A percentile compares a stretch with the other conserved stretches of the same genome.
phyloP scores from a whole-genome alignment of 2,329 filamentous ascomycete genomes.

The Ophiostoma triangulosporum region DNA sequence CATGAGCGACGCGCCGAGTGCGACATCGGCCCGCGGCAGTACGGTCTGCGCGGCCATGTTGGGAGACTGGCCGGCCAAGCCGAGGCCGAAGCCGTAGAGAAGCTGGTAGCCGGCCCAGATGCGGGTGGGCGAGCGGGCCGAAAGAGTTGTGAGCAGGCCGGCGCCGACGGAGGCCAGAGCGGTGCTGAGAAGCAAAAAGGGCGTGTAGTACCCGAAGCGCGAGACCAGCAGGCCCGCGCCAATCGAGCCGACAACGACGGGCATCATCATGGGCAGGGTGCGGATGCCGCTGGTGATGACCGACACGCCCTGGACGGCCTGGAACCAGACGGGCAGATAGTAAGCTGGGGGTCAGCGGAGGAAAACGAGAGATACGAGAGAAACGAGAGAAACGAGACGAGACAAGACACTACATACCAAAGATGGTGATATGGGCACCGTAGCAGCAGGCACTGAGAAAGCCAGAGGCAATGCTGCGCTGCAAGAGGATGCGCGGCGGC shows the following conservation, averaged over 20 bases:
- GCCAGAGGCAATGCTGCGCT: constrained; percentile 15
- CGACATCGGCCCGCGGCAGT: constrained; percentile 26
- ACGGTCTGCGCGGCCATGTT: constrained; percentile 35
- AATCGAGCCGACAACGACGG: constrained; percentile 24
- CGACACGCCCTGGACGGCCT: constrained; percentile 26
- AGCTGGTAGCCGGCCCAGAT: constrained; percentile 27
- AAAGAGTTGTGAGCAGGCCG: constrained; percentile 40
- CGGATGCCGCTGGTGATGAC: constrained; percentile 27
- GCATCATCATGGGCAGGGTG: constrained; percentile 26
- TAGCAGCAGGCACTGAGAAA: not conserved
- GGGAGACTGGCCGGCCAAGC: constrained; percentile 29
- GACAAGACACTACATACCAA: not conserved
- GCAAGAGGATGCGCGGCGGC: constrained; percentile 24
- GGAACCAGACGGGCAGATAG: constrained; percentile 27
- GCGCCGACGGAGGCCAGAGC: constrained; percentile 10
- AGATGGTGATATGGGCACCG: not conserved
- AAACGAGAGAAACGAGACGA: not conserved
- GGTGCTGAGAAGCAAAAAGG: constrained; percentile 11
- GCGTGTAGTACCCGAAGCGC: constrained; percentile 24
- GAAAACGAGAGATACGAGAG: not conserved
- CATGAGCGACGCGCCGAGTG: constrained; percentile 29
- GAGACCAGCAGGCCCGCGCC: constrained; percentile 23
- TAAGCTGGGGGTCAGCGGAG: constrained; percentile 1
- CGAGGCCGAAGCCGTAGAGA: constrained; percentile 31
- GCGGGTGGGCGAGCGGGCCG: constrained; percentile 19